Evolutionary conservation across 441 rosid genomes (phyloP), one percentile per base, ranked within the genome.

Genomic region (Bruguiera hainesii): DNA sequence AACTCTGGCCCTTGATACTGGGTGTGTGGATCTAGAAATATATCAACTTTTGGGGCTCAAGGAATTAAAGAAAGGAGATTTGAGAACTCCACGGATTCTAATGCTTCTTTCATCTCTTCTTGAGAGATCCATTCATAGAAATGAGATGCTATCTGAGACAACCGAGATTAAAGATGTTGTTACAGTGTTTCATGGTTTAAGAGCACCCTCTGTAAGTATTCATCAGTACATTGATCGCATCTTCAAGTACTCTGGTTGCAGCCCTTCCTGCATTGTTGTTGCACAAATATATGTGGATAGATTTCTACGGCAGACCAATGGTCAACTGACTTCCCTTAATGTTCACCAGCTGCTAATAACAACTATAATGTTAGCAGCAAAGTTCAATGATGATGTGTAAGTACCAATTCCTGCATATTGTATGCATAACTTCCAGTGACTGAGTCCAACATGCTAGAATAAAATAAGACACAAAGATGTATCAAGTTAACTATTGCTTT

Each of bases 291-390:
- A 91, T 72, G 73, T 91, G 68, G 81, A 87, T 64, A 84, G 85
- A 68, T 88, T 85, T 72, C 73, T 89, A 46, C 79, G 78, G 23
- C 60, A 64, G 33, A 83, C 81, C 7, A 77, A 81, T 50, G 67
- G 82, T 73, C 79, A n/a, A 66, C 79, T 94, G 74, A 88, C 80
- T 3, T 83, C 89, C 25, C 87, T 85, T 46, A 89, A 88, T 51
- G 89, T 89, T 58, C 97, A 93, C 53, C 90, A 96, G 53, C 98
- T 93, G 66, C 73, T 93, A 42, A 80, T 93, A 16, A 93, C 97
- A 1, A 81, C 83, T 71, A 84, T 89, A 19, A 81, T 83, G 82
- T 57, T 89, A 58, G 96, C 98, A 2, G 96, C 89, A 46, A 93
- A 93, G 72, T 90, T 87, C 71, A 71, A 81, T 2, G 98, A 93